phyloP scores from a whole-genome alignment of 805 yeast species.

The Candida piceae region DNA sequence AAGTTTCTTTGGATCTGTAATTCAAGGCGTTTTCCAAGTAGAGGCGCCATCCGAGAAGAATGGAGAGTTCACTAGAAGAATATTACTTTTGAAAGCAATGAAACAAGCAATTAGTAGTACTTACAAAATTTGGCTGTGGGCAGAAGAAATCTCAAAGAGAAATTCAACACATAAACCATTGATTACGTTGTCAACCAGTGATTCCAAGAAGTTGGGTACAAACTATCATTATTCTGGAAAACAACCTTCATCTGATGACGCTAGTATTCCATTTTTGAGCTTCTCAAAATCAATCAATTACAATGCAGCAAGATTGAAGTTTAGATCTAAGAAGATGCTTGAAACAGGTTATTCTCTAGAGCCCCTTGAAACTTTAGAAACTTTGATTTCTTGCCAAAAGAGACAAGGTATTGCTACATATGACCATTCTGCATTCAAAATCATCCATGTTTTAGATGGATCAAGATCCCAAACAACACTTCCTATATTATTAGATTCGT shows the following conservation, averaged over 20 bases:
- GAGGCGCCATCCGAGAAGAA: slow-evolving; percentile 55
- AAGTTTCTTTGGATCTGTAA: slow-evolving; percentile 61
- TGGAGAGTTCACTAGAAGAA: slow-evolving; percentile 48
- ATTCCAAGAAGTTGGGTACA: slow-evolving; percentile 13
- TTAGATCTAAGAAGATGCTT: slow-evolving; percentile 59
- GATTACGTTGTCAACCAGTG: slow-evolving; percentile 10
- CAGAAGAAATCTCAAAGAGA: slow-evolving; percentile 39
- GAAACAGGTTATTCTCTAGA: slow-evolving; percentile 64
- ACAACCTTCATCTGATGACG: not conserved
- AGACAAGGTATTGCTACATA: slow-evolving; percentile 15
- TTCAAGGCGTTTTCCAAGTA: slow-evolving; percentile 73
- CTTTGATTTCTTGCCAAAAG: slow-evolving; percentile 40
- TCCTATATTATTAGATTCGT: slow-evolving; percentile 58
- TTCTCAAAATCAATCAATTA: slow-evolving; percentile 35
- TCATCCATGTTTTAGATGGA: slow-evolving; percentile 78
- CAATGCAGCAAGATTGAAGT: slow-evolving; percentile 58
- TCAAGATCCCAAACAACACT: slow-evolving; percentile 72
- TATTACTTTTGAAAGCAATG: slow-evolving; percentile 57
- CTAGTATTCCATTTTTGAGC: slow-evolving; percentile 15
- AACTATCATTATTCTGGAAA: too few relatives aligned
- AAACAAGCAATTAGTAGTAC: slow-evolving; percentile 52
- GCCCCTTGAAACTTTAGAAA: slow-evolving; percentile 67
- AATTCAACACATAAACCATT: slow-evolving; percentile 4
- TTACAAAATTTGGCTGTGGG: slow-evolving; percentile 67
- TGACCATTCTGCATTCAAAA: slow-evolving; percentile 41